These are phyloP conservation scores for Zarea fungicola DNA, from an alignment of 2,329 filamentous ascomycete genomes.

Conservation along the genomic window DNA sequence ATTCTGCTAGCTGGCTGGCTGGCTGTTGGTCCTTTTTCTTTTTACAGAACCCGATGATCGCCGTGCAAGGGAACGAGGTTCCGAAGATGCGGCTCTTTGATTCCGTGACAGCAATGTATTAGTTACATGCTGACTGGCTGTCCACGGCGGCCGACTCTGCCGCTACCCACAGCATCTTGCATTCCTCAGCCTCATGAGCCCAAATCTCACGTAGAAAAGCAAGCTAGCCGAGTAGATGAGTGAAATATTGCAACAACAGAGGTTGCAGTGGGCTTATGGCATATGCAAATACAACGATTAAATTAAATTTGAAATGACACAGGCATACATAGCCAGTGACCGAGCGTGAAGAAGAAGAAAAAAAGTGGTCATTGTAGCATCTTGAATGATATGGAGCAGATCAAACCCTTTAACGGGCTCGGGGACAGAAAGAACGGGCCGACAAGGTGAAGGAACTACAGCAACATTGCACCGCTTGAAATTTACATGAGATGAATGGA, in stretches of 20 bases:
- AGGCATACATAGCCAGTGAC: not conserved
- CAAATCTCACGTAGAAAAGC: not conserved
- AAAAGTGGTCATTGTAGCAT: too few relatives aligned
- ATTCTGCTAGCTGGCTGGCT: not conserved
- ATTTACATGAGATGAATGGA: not conserved
- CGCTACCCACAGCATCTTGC: too few relatives aligned
- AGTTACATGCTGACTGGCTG: too few relatives aligned
- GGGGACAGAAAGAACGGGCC: not conserved
- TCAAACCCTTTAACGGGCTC: too few relatives aligned
- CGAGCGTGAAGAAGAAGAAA: too few relatives aligned
- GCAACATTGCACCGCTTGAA: not conserved
- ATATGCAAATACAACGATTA: conserved; percentile 1
- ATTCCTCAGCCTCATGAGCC: not conserved
- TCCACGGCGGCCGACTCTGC: too few relatives aligned
- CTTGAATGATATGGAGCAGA: conserved; percentile 2
- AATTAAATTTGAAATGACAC: too few relatives aligned
- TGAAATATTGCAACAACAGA: not conserved
- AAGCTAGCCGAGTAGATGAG: not conserved
- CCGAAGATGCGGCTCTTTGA: not conserved
- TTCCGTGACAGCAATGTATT: not conserved
- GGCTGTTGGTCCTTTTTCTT: not conserved
- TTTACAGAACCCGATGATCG: not conserved
- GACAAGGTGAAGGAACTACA: not conserved
- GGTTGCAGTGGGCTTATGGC: conserved; percentile 1
- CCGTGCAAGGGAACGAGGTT: not conserved